Conservation (phyloP, 2,329 filamentous ascomycete genomes). For the Calonectria hawksworthii region DNA sequence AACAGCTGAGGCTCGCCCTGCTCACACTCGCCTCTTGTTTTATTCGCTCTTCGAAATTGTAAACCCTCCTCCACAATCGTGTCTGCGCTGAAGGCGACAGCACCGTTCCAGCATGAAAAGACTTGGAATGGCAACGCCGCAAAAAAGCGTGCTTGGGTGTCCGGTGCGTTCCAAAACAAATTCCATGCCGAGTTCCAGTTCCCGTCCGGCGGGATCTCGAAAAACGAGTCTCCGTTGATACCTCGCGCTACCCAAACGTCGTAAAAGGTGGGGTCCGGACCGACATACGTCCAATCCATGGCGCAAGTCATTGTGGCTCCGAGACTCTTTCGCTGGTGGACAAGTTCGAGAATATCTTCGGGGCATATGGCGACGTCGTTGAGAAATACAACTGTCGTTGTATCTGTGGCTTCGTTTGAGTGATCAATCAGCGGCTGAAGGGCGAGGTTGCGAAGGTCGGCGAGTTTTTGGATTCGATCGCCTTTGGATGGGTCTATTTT, state of each 20-base stretch:
- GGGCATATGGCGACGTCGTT: constrained; percentile 66
- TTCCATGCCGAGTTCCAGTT: constrained; percentile 58
- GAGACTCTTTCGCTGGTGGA: constrained; percentile 61
- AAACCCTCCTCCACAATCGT: constrained; percentile 59
- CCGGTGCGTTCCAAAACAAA: constrained; percentile 65
- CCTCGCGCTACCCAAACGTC: constrained; percentile 68
- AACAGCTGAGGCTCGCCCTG: constrained; percentile 68
- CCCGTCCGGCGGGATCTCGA: constrained; percentile 61
- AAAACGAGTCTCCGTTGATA: constrained; percentile 68
- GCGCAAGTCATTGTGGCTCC: constrained; percentile 68
- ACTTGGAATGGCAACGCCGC: constrained; percentile 66
- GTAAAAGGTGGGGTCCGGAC: constrained; percentile 63
- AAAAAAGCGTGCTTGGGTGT: constrained; percentile 50
- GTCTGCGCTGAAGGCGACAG: constrained; percentile 60
- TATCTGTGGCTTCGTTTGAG: constrained; percentile 29
- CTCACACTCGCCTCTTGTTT: constrained; percentile 58
- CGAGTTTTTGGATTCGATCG: constrained; percentile 63
- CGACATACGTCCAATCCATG: constrained; percentile 68
- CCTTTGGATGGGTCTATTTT: constrained; percentile 58
- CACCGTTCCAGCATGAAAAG: constrained; percentile 72
- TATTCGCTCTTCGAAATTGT: constrained; percentile 56
- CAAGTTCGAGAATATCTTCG: constrained; percentile 70
- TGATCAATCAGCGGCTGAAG: constrained; percentile 60
- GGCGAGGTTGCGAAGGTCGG: constrained; percentile 66
- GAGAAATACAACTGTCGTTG: constrained; percentile 63